Base-by-base conservation (phyloP, 805 yeast genomes). In the Candida nonsorbophila region DNA sequence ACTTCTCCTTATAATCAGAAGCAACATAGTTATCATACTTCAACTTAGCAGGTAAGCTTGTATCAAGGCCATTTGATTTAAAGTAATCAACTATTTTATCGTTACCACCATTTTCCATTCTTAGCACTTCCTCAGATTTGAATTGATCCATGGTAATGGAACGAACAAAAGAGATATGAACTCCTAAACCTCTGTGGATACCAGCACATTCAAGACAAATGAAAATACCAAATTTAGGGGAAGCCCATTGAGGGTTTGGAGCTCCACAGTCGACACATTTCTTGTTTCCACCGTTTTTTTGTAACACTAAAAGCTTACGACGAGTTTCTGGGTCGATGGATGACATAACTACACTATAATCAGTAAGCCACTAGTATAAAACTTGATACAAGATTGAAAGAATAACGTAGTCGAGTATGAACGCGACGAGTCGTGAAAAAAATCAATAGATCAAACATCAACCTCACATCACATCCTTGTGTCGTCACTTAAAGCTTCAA, bases 161-260 rank as follows among this genome's bases (percentile, higher is more conserved):
- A 52, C 98, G 72, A 20, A 92, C 97, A 64, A 92, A 92, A 23
- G 97, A 88, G 34, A 92, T 79, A 55, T 92, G 98, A 24, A 92
- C 98, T 22, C 98, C 98, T 27, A 92, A 67, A 8, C 97, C 94
- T 56, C 95, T 73, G 56, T 92, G 99, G 33, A 82, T 68, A 25
- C 99, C 99, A 12, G 98, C 98, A 66, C 98, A 92, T 54, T 92
- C 99, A 22, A 92, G 72, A 58, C 98, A 92, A 51, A 92, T 90
- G 59, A 88, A 92, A 37, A 92, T 84, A 36, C 98, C 98, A 60
- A 90, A 87, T 58, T 92, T 92, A 20, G 97, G 97, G 9, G 96
- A 86, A 2, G 97, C 97, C 98, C 98, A 92, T 57, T 92, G 98
- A 7, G 98, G 98, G 53, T 88, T 90, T 35, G 95, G 95, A 1